These are phyloP conservation scores for Scheffersomyces lignosus DNA, from an alignment of 805 yeast species.

Conservation along the genomic window DNA sequence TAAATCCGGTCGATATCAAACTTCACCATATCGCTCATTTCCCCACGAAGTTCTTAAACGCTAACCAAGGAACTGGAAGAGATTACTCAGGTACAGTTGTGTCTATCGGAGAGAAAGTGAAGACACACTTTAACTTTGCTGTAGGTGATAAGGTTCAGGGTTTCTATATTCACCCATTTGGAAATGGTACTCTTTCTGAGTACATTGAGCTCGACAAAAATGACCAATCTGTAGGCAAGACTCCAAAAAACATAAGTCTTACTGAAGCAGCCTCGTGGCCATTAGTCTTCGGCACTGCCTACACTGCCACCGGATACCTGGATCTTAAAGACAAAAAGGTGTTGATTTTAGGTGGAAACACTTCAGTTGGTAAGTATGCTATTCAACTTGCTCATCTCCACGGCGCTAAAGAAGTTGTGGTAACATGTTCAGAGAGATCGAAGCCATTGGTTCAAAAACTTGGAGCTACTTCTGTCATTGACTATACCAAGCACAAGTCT, in stretches of 20 bases:
- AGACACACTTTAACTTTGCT: slow-evolving; percentile 13
- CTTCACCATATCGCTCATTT: slow-evolving; percentile 16
- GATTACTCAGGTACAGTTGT: slow-evolving; percentile 36
- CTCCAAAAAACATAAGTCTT: slow-evolving; percentile 44
- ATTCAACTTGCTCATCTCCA: slow-evolving; percentile 56
- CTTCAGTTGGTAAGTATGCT: slow-evolving; percentile 61
- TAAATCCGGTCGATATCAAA: slow-evolving; percentile 34
- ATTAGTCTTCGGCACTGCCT: slow-evolving; percentile 65
- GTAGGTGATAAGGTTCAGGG: slow-evolving; percentile 35
- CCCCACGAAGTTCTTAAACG: slow-evolving; percentile 7
- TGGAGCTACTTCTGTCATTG: slow-evolving; percentile 62
- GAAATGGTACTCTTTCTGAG: slow-evolving; percentile 46
- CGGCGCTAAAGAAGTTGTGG: slow-evolving; percentile 52
- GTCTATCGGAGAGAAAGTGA: slow-evolving; percentile 28
- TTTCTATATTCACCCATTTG: slow-evolving; percentile 13
- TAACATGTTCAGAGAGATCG: slow-evolving; percentile 54
- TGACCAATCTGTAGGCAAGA: slow-evolving; percentile 42
- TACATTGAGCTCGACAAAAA: slow-evolving; percentile 41
- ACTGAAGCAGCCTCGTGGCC: slow-evolving; percentile 69
- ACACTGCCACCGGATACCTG: slow-evolving; percentile 29
- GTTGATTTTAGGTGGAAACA: slow-evolving; percentile 71
- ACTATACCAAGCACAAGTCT: slow-evolving; percentile 50
- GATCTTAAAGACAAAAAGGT: slow-evolving; percentile 47
- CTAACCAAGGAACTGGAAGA: slow-evolving; percentile 25
- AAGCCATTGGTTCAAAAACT: slow-evolving; percentile 38